These are phyloP conservation scores for Lactarius hengduanensis DNA, from an alignment of 768 basidiomycete species.

Conservation along the genomic window DNA sequence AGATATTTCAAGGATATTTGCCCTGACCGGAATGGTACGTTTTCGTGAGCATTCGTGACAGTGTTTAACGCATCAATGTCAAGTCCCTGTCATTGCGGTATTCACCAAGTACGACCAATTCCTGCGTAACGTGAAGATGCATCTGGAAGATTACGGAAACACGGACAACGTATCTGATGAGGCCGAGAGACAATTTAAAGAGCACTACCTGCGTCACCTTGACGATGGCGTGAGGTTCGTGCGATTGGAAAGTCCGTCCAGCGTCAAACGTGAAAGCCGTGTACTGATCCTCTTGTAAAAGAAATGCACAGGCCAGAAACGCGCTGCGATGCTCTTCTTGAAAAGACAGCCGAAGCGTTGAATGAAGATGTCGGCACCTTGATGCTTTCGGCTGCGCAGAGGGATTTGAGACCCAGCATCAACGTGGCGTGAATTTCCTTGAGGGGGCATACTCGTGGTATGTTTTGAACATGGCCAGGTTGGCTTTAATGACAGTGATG, in stretches of 20 bases:
- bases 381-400: background rate
- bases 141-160: background rate
- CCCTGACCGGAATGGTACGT: background rate
- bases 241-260: background rate
- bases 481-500: too few relatives aligned
- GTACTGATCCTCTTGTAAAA: background rate
- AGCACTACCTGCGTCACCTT: background rate
- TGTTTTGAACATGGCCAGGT: too few relatives aligned
- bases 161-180: background rate
- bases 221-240: background rate
- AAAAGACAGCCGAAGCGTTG: background rate
- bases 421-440: background rate
- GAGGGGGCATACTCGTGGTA: too few relatives aligned
- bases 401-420: background rate
- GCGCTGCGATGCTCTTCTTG: background rate
- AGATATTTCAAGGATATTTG: background rate
- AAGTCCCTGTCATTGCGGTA: background rate
- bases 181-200: background rate
- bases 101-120: background rate
- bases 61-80: background rate
- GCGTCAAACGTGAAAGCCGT: background rate
- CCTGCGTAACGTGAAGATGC: background rate
- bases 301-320: background rate
- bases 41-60: background rate
- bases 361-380: background rate